Evolutionary conservation across 352 stramenopile genomes (phyloP), one percentile per base, ranked within the genome.

Genomic region (Pythium dissotocum): DNA sequence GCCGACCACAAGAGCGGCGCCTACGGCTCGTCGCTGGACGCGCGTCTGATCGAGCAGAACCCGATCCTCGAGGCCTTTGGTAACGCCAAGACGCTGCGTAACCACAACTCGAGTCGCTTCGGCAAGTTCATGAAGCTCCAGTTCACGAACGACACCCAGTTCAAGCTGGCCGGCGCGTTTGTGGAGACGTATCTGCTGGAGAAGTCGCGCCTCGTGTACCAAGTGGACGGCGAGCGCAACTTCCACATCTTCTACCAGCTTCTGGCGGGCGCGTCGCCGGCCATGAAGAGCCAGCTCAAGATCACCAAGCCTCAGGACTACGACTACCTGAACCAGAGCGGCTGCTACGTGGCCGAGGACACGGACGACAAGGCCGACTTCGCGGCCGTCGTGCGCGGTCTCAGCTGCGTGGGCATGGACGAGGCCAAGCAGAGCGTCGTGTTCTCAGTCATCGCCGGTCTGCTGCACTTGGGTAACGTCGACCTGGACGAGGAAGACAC

Each of bases 171-270:
- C 0, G 89, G 89, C 55, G 89, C 89, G n/a, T 87, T 93, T 21
- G 84, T 97, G 35, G 87, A 97, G 66, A 97, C 88, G 57, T 95
- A 97, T 61, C 62, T 97, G 73, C 74, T 97, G 13, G 87, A 97
- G 67, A 95, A 95, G 76, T 94, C 87, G 60, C 86, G 88, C 49
- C 78, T 97, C 9, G 88, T 95, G 60, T 91, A 95, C 73, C 89
- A 97, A 48, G 92, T 96, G 40, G 80, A 93, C 42, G 87, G 88
- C 40, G 93, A 98, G 75, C 90, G 95, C 67, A 98, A 98, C 74
- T 98, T 98, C 73, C 95, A 98, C 77, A 96, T 97, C 58, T 98
- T 98, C 63, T 98, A 98, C 73, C 91, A 98, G 73, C 63, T 98
- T 44, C 73, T 97, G 40, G 71, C 80, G 5, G 91, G 86, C 26